These are phyloP conservation scores for Epichloe uncinata DNA, from an alignment of 2,329 filamentous ascomycete genomes.

Conservation along the genomic window DNA sequence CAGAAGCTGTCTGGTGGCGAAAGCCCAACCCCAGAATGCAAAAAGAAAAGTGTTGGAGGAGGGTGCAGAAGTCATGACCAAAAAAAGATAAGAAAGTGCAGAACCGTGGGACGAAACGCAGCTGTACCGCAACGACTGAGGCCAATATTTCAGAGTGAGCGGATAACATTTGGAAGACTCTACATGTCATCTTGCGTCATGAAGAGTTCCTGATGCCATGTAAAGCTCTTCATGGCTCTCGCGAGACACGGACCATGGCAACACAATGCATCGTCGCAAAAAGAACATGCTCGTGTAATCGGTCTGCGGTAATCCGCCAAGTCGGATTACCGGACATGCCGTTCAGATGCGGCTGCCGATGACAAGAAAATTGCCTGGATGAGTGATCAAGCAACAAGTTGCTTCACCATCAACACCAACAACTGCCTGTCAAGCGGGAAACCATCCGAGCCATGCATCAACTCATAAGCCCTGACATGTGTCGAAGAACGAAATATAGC, in stretches of 20 bases:
- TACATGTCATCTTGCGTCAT: slow-evolving; percentile 4
- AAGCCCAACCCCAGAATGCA: slow-evolving; percentile 12
- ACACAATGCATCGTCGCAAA: neutral
- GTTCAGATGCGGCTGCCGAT: slow-evolving; percentile 19
- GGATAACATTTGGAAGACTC: neutral
- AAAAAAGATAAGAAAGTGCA: slow-evolving; percentile 18
- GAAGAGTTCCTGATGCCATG: neutral
- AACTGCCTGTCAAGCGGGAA: slow-evolving; percentile 10
- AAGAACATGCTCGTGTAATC: neutral
- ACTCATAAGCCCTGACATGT: slow-evolving; percentile 19
- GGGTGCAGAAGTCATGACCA: slow-evolving; percentile 12
- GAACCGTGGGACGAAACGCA: slow-evolving; percentile 14
- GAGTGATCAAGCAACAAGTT: slow-evolving; percentile 1
- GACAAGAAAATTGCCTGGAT: slow-evolving; percentile 7
- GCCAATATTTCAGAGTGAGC: slow-evolving; percentile 3
- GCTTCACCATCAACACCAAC: slow-evolving; percentile 6
- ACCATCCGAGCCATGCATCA: slow-evolving; percentile 27
- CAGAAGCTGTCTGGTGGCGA: slow-evolving; percentile 21
- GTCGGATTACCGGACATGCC: slow-evolving; percentile 25
- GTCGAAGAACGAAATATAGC: slow-evolving; percentile 31
- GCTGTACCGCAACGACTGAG: slow-evolving; percentile 26
- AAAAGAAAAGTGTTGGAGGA: slow-evolving; percentile 8
- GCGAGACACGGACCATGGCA: neutral
- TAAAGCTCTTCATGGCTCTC: neutral
- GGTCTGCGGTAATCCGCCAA: slow-evolving; percentile 7